Evolutionary conservation across 345 rosid species (phyloP), one percentile per base, ranked within the genome.

Genomic region (Leavenworthia alabamica): DNA sequence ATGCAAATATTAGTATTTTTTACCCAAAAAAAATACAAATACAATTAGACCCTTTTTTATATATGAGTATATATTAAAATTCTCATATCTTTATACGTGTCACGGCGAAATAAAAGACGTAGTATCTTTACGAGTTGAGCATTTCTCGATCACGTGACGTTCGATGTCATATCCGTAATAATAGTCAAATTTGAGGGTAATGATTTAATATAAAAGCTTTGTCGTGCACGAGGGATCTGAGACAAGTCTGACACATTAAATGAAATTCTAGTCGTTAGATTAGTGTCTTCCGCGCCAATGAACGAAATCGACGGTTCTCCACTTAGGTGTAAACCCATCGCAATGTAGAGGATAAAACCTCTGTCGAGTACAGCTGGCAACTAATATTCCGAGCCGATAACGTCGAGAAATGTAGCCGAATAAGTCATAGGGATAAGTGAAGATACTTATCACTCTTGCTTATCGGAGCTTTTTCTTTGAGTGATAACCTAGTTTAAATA

Each of bases 341-440:
- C 10, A 56, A 28, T 0, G 44, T 11, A 71, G 35, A 3, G 1
- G 56, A 81, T 50, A 6, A 27, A 0, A 0, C 1, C 71, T 67
- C 51, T 7, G 1, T 40, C 41, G 40, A 13, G 42, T 17, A 76
- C 75, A 79, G 87, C 80, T 88, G 92, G 82, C 76, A 77, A 84
- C 82, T 78, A 58, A 64, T 85, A 84, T 79, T 89, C 88, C 84
- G 85, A 81, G 95, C 92, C 86, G 95, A 82, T 67, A 73, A 74
- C 78, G 81, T 81, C 66, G 82, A 83, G 83, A 80, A 83, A 75
- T 26, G 73, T 62, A 86, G 95, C 89, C 89, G 93, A 90, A 85
- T 76, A 56, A 74, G 79, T 60, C 67, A 81, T 82, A 56, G 56
- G 66, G 15, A 82, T 72, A 73, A 65, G 60, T 0, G 0, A 0